Percentiles rank a stretch among this genome's conserved stretches.
phyloP scores from a whole-genome alignment of 192 early-diverging fungal species.

The Linnemannia exigua region DNA sequence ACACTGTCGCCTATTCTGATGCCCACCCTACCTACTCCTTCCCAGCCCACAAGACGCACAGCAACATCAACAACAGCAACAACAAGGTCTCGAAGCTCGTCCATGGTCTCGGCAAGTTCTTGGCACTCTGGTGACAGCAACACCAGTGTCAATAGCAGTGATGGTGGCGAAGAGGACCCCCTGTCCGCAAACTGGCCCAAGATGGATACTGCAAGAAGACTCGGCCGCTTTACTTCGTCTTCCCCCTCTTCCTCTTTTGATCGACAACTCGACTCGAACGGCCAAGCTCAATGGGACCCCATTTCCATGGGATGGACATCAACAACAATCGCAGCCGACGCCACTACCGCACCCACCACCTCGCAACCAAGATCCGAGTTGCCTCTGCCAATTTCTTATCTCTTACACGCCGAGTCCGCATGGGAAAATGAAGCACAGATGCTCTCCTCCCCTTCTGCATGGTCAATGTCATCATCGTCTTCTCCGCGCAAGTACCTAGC shows the following conservation, averaged over 20 bases:
- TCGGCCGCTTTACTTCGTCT: not conserved
- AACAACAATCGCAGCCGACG: not conserved
- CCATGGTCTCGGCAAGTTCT: not conserved
- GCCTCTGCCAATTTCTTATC: not conserved
- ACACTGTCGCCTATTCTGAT: constrained; percentile 31
- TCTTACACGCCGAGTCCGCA: not conserved
- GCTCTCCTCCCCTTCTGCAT: not conserved
- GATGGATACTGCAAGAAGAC: not conserved
- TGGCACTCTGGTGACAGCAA: constrained; percentile 10
- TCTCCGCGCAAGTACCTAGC: constrained; percentile 20
- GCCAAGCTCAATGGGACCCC: not conserved
- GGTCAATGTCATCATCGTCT: not conserved
- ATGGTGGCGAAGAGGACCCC: constrained; percentile 27
- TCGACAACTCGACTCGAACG: not conserved
- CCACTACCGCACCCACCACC: not conserved
- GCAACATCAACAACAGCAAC: not conserved
- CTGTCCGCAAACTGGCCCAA: constrained; percentile 14
- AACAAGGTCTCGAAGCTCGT: not conserved
- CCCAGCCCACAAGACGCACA: not conserved
- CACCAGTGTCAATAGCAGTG: constrained; percentile 3
- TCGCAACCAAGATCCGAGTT: not conserved
- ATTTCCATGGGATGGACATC: not conserved
- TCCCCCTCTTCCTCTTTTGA: constrained; percentile 6
- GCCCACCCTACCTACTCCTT: constrained; percentile 1
- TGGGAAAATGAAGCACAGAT: not conserved